Base-by-base conservation (phyloP, 2,329 filamentous ascomycete genomes). In the Nigrograna mackinnonii region DNA sequence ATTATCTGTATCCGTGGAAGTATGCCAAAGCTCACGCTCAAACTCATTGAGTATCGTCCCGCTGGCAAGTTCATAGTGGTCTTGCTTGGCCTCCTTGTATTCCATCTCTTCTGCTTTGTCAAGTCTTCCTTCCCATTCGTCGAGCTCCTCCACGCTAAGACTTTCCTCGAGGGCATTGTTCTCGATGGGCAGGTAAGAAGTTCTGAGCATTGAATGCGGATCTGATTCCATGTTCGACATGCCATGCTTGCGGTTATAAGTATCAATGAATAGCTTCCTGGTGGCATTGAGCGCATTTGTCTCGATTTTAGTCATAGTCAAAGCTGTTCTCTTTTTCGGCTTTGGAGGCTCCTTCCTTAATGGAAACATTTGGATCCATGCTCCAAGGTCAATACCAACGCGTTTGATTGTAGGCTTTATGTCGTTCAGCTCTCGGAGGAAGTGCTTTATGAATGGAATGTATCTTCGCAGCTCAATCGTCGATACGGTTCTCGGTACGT, bases 301-400 rank as follows among this genome's bases (percentile, higher is more conserved):
- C n/a, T n/a, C n/a, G n/a, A n/a, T n/a, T n/a, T n/a, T n/a, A n/a
- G n/a, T n/a, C n/a, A n/a, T n/a, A n/a, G n/a, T n/a, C n/a, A n/a
- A n/a, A n/a, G n/a, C n/a, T n/a, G n/a, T n/a, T n/a, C n/a, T n/a
- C n/a, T n/a, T n/a, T n/a, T n/a, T n/a, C n/a, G n/a, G n/a, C 6
- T 20, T 35, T 5, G 6, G 5, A 19, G 18, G 9, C 9, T 18
- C 14, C 14, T n/a, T 22, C 22, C 22, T 26, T 12, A 53, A 35
- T 6, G 53, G 53, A 37, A 47, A 57, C 4, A 49, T 43, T 22
- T 60, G 58, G 6, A 57, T 21, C 55, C 55, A 62, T 4, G 58
- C 57, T n/a, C 60, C 60, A 4, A 63, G 24, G 35, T 60, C 60
- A 13, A 63, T 46, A 3, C 55, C 57, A 13, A 62, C 48, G 5